Base-by-base conservation (phyloP, 495 filamentous ascomycete genomes). In the Penicillium longicatenatum region DNA sequence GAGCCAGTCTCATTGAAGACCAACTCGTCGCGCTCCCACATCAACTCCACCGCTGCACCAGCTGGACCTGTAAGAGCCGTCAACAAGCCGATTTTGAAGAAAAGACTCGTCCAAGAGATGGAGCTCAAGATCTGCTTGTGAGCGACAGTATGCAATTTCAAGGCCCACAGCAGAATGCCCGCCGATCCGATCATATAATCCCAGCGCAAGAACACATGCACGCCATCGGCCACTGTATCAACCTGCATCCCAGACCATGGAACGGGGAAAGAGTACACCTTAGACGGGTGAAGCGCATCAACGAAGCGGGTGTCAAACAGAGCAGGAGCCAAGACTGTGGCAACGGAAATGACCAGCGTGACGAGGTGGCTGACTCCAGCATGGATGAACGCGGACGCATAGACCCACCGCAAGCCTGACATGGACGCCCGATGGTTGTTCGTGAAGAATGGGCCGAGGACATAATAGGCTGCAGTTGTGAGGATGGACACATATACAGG, bases 11-110 rank as follows among this genome's bases (percentile, higher is more conserved):
- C 71, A 45, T 59, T 44, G 20, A 75, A 65, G 10, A 80, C 73
- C 44, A 79, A 59, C 58, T 80, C 80, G 64, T 87, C 84, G 22
- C 82, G 74, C 56, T 81, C 82, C 83, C 83, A 86, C 20, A 84
- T 66, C 58, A 85, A 68, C 48, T 79, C 76, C 12, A 82, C 66
- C 1, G 79, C 76, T 11, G 75, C 77, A 3, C 76, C 84, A 0
- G 69, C 67, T 0, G 83, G 84, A 0, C 85, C 84, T 3, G 70
- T 68, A 16, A 85, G 12, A 46, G 75, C 31, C 14, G 71, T 58
- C 71, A 83, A 72, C 2, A 75, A 39, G 17, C 61, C 70, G 21
- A 75, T 63, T 54, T 77, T 81, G 20, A 67, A 19, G 17, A 69
- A 12, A 9, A 69, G n/a, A 70, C 50, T 37, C 74, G 54, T 31